A percentile compares a stretch with the other conserved stretches of the same genome.
Evolutionary conservation across 2,329 filamentous ascomycete species (phyloP).

Genomic region (Fusarium lyarnte): DNA sequence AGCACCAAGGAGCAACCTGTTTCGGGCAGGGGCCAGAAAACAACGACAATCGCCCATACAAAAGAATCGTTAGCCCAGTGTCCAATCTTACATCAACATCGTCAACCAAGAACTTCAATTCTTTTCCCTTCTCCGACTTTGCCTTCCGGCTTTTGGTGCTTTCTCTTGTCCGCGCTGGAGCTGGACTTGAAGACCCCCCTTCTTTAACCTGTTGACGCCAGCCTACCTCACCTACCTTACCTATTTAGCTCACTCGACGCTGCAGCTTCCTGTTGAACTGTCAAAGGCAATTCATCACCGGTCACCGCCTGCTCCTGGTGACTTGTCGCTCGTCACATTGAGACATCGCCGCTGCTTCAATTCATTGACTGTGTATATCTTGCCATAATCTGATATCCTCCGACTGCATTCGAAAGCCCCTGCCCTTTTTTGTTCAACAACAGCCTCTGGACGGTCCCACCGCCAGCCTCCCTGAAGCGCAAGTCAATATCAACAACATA

Average conservation of each 20-base stretch:
- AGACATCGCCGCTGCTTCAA: conserved; percentile 22
- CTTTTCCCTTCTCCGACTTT: conserved; percentile 26
- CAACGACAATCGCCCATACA: conserved; percentile 25
- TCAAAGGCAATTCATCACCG: conserved; percentile 18
- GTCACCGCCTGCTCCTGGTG: conserved; percentile 38
- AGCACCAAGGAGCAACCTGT: conserved; percentile 27
- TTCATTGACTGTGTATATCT: conserved; percentile 22
- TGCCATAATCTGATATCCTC: conserved; percentile 1
- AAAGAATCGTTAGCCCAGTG: conserved; percentile 26
- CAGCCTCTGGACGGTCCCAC: conserved; percentile 8
- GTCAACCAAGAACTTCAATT: conserved; percentile 39
- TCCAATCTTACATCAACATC: conserved; percentile 27
- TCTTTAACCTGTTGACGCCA: neutral
- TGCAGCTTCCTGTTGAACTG: conserved; percentile 27
- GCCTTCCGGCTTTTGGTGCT: conserved; percentile 23
- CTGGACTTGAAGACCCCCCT: conserved; percentile 16
- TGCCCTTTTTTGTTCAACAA: neutral
- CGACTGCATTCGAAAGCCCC: conserved; percentile 6
- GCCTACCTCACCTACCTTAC: neutral
- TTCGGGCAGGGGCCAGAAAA: conserved; percentile 38
- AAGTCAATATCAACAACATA: conserved; percentile 36
- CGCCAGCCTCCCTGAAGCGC: conserved; percentile 29
- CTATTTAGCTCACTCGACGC: conserved; percentile 18
- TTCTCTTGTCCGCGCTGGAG: conserved; percentile 32
- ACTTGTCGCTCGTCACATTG: conserved; percentile 13